A percentile compares a stretch with the other conserved stretches of the same genome.
Conservation (phyloP, 2,329 filamentous ascomycete genomes). For the Aureobasidium mangrovei region DNA sequence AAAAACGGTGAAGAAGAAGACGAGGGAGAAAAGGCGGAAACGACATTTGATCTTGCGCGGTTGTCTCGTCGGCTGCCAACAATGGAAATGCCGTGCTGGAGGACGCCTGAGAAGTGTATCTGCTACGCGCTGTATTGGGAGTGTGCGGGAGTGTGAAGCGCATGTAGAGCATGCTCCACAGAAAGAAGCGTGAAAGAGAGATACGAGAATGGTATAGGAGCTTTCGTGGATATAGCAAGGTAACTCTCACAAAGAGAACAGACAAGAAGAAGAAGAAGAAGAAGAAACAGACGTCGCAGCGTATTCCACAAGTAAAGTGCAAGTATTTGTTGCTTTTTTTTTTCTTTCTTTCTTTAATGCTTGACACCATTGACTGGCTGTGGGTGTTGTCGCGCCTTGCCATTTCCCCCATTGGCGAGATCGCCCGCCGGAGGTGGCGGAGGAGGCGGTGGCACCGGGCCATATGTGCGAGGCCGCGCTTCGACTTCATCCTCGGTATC, state of each 20-base stretch:
- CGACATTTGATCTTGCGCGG: slow-evolving; percentile 11
- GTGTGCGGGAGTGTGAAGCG: background rate
- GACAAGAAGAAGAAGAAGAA: background rate
- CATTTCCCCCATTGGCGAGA: background rate
- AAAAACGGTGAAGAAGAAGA: slow-evolving; percentile 7
- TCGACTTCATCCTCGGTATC: slow-evolving; percentile 47
- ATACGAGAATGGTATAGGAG: slow-evolving; percentile 4
- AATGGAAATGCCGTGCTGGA: slow-evolving; percentile 18
- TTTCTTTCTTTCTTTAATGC: slow-evolving; percentile 21
- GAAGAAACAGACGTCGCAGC: slow-evolving; percentile 11
- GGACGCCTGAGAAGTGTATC: slow-evolving; percentile 27
- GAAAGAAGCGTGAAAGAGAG: background rate
- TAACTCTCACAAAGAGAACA: background rate
- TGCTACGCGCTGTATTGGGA: slow-evolving; percentile 19
- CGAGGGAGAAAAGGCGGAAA: slow-evolving; percentile 13
- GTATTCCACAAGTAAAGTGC: slow-evolving; percentile 2
- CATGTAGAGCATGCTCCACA: slow-evolving; percentile 8
- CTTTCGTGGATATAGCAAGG: background rate
- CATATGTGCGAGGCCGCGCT: slow-evolving; percentile 28
- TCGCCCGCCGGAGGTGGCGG: slow-evolving; percentile 29
- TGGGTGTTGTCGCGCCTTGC: slow-evolving; percentile 1
- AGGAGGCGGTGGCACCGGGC: slow-evolving; percentile 43
- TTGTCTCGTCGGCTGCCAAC: slow-evolving; percentile 17
- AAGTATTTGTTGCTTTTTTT: background rate
- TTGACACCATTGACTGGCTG: slow-evolving; percentile 25